Base-by-base conservation (phyloP, 306 rosid genomes). In the Vachellia collinsii region DNA sequence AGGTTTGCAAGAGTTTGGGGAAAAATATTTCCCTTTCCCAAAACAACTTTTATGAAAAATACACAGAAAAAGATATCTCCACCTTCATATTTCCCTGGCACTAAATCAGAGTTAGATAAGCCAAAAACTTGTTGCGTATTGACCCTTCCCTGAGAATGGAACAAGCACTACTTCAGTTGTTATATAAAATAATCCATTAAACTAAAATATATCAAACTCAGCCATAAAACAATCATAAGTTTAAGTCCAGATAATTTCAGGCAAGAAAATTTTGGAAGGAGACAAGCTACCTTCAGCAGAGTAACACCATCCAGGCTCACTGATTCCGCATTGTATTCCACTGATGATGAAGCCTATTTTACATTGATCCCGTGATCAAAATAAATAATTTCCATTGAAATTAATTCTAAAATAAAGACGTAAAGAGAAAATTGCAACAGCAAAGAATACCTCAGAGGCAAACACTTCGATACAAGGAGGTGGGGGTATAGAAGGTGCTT, bases 1-100 rank as follows among this genome's bases (percentile, higher is more conserved):
- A 61, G 19, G 19, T 11, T 25, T 6, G n/a, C 68, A 29, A 25
- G 17, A 23, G 68, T 5, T 25, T 13, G 1, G 68, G 68, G 8
- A 23, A 23, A 7, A 61, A 25, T 23, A 11, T 61, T 29, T 12
- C 39, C 41, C n/a, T 12, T 62, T n/a, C 5, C 12, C 17, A 19
- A 29, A 62, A 62, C 68, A 61, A 34, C 41, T 62, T 11, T 1
- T 25, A 4, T 7, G 47, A 17, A 42, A 70, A 85, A 54, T 39
- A 38, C 74, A 61, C 79, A 74, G 80, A 53, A 56, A 42, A 81
- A 84, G 6, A 70, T n/a, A 43, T 44, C 74, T 11, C 38, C 54
- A 43, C 74, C 99, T 95, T 95, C 98, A 77, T 95, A 95, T 87
- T 91, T 90, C 44, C 99, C 97, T 2, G 99, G 97, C 82, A 91